Evolutionary conservation across 2,329 filamentous ascomycete genomes (phyloP), one percentile per base, ranked within the genome.

Genomic region (Dactylellina sp.): DNA sequence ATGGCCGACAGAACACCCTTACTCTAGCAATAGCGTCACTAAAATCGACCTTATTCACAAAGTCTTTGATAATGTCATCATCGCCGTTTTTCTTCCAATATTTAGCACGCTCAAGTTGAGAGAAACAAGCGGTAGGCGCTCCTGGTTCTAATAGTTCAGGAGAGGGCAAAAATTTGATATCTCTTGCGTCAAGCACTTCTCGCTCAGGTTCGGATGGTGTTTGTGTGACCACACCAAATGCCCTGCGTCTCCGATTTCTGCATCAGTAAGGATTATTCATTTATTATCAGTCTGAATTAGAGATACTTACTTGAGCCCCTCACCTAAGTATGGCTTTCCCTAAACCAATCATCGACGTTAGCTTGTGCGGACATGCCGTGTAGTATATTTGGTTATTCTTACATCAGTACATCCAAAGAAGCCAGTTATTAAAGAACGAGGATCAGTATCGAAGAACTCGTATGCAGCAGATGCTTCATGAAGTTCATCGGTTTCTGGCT

Each of bases 271-370:
- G 57, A 52, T 50, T 49, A 40, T 52, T 24, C 28, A 20, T 22
- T 35, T 7, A 16, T 2, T 22, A 50, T 35, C 39, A 24, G 37
- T 47, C 28, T 32, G n/a, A 44, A 28, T 28, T 49, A 6, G 25
- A 35, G 28, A 57, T 55, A 66, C 70, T 66, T 74, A 74, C 70
- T 74, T 74, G 25, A 74, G 70, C 47, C 70, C 70, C 50, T 74
- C 70, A 16, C 70, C 61, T 12, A 66, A 16, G 20, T 74, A 74
- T 18, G 70, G 61, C 35, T 74, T 74, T 16, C 70, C 70, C 70
- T 74, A 39, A 24, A 28, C 7, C 3, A 9, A 57, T 18, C 16
- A 44, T 25, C 20, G 9, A 11, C 7, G 24, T 74, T 66, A 61
- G 55, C 22, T 12, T 24, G 32, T 24, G 37, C n/a, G 46, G 7